Evolutionary conservation across 495 filamentous ascomycete species (phyloP), one percentile per base, ranked within the genome.

Genomic region (Cladorrhinum samala): DNA sequence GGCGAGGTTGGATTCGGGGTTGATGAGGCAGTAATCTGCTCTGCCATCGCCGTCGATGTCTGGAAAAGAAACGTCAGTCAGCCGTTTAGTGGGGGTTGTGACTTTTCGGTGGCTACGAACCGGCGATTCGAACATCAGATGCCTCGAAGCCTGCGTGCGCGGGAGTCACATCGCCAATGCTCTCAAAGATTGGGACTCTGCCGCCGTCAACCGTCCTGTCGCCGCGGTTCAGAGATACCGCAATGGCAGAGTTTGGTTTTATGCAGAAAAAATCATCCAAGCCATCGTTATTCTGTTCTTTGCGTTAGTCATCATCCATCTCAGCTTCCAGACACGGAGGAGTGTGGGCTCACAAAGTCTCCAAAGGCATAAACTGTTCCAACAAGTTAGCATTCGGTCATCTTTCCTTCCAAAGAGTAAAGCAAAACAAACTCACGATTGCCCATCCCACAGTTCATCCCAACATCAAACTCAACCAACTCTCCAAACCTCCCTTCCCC

Each of bases 1-100:
- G 27, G 11, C 6, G 11, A 33, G 6, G 27, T 33, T 33, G 27
- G 27, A 5, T 11, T 46, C 44, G 37, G 8, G 20, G 9, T 53
- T 36, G 42, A 47, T 41, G 14, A 48, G 14, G 17, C 52, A 54
- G 43, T 47, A 47, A 27, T 54, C 52, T 9, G 52, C 52, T 11
- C 52, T 46, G 8, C 52, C 52, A 18, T 54, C 52, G 9, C 52
- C 52, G 14, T 54, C 52, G 33, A 54, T 54, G 20, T 54, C 52
- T 48, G 42, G 2, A 24, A 18, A n/a, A n/a, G n/a, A n/a, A 13
- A 19, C 18, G 9, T 44, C 9, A 33, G 38, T n/a, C n/a, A n/a
- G n/a, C n/a, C n/a, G n/a, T n/a, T n/a, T n/a, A n/a, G n/a, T n/a
- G n/a, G n/a, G n/a, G n/a, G n/a, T n/a, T n/a, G n/a, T n/a, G n/a